A percentile compares a stretch with the other conserved stretches of the same genome.
Conservation (phyloP, 2,329 filamentous ascomycete species). For the Nemania serpens region DNA sequence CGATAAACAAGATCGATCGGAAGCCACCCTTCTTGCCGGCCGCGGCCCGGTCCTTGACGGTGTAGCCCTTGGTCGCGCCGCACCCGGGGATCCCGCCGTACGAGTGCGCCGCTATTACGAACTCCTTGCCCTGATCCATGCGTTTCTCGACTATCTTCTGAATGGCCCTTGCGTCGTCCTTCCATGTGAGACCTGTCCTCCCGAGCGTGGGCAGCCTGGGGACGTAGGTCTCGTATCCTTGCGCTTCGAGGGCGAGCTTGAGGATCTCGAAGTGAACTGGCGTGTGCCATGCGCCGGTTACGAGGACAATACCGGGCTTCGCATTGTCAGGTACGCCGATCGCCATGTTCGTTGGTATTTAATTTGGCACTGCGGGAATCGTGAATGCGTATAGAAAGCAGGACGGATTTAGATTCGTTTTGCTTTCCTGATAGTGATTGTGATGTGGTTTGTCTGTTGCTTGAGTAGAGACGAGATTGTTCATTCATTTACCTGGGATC, state of each 20-base stretch:
- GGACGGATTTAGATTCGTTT: background rate
- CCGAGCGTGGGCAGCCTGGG: conserved; percentile 20
- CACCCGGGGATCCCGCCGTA: conserved; percentile 21
- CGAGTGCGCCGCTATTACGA: conserved; percentile 21
- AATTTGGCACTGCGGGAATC: background rate
- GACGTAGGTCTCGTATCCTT: conserved; percentile 23
- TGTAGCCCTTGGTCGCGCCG: conserved; percentile 18
- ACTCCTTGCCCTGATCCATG: conserved; percentile 25
- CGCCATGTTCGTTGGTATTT: background rate
- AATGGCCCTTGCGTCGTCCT: conserved; percentile 12
- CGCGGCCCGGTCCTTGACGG: conserved; percentile 15
- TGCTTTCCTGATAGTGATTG: background rate
- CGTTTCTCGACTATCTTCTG: conserved; percentile 17
- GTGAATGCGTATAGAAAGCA: background rate
- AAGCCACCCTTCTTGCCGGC: conserved; percentile 21
- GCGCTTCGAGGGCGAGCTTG: conserved; percentile 10
- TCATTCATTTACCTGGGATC: background rate
- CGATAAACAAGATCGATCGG: conserved; percentile 22
- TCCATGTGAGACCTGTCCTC: conserved; percentile 19
- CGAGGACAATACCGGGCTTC: conserved; percentile 20
- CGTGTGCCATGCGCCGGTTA: conserved; percentile 19
- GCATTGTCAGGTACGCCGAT: background rate
- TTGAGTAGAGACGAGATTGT: background rate
- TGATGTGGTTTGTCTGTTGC: background rate
- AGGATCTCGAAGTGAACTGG: conserved; percentile 20